Base-by-base conservation (phyloP, 2,329 filamentous ascomycete species). In the Rasamsonia emersonii region DNA sequence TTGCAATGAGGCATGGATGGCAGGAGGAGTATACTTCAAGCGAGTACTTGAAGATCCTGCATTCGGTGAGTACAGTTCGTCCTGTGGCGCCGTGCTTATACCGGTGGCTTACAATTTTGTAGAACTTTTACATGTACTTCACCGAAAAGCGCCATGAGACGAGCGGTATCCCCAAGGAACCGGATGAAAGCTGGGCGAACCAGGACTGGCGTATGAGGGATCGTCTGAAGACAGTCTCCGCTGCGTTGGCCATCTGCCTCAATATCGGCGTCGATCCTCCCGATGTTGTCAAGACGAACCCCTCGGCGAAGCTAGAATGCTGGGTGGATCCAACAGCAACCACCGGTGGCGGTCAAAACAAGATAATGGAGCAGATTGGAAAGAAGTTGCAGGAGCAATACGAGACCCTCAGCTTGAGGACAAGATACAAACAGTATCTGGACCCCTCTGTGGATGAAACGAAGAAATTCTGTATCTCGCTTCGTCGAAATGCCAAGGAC, bases 91-190 rank as follows among this genome's bases (percentile, higher is more conserved):
- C n/a, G n/a, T n/a, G n/a, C n/a, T n/a, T n/a, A n/a, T n/a, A n/a
- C n/a, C n/a, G n/a, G n/a, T n/a, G n/a, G n/a, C n/a, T 47, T 44
- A 30, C 41, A 36, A 35, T n/a, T 18, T 18, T 39, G 34, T 59
- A 94, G 82, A 93, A 86, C 45, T 98, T 93, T 77, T 96, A 94
- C 67, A 96, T 96, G 89, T 98, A 98, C 63, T 98, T 84, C 60
- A 95, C 89, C 42, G 91, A 98, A 61, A 96, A 96, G 61, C 81
- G 89, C 32, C 91, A 98, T 61, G 91, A 96, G 56, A 91, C 86
- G 14, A 89, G 86, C 20, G 91, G 86, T 14, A 86, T 88, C 45
- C 85, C 86, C 10, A 85, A 86, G 53, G 62, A 65, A 37, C 64
- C 67, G 13, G 56, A 54, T 14, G 64, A 64, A 35, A 64, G 60